These are phyloP conservation scores for Ascochyta lentis DNA, from an alignment of 2,329 filamentous ascomycete genomes.

Conservation along the genomic window DNA sequence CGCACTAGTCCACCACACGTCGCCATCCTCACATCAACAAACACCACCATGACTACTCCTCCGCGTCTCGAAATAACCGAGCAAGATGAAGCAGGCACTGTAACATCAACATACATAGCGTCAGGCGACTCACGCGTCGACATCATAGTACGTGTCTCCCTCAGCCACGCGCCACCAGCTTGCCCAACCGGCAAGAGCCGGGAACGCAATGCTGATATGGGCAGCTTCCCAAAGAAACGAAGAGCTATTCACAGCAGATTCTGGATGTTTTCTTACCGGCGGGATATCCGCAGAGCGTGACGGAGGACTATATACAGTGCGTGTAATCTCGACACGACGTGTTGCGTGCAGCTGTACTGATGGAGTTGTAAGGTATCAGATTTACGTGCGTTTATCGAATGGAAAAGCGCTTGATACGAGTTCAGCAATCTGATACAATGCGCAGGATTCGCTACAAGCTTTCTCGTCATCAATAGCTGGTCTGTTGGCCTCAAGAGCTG, in stretches of 20 bases:
- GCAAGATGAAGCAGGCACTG: constrained; percentile 59
- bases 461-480: constrained; percentile 84
- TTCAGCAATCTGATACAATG: constrained; percentile 7
- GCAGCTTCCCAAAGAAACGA: constrained; percentile 25
- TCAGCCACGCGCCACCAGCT: background rate
- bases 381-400: constrained; percentile 61
- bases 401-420: background rate
- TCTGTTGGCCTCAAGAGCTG: constrained; percentile 80
- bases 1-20: background rate
- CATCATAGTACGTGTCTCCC: constrained; percentile 49
- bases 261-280: constrained; percentile 82
- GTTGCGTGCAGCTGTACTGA: background rate
- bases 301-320: constrained; percentile 78
- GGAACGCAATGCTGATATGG: background rate
- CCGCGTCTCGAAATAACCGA: constrained; percentile 38
- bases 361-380: constrained; percentile 63
- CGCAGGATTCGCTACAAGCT: constrained; percentile 77
- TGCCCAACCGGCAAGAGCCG: background rate
- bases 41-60: constrained; percentile 12
- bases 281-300: constrained; percentile 88
- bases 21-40: background rate
- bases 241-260: constrained; percentile 47
- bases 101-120: constrained; percentile 58
- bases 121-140: constrained; percentile 52
- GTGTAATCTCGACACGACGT: background rate